phyloP scores from a whole-genome alignment of 352 stramenopile species.

The Phytophthora podocarpi region DNA sequence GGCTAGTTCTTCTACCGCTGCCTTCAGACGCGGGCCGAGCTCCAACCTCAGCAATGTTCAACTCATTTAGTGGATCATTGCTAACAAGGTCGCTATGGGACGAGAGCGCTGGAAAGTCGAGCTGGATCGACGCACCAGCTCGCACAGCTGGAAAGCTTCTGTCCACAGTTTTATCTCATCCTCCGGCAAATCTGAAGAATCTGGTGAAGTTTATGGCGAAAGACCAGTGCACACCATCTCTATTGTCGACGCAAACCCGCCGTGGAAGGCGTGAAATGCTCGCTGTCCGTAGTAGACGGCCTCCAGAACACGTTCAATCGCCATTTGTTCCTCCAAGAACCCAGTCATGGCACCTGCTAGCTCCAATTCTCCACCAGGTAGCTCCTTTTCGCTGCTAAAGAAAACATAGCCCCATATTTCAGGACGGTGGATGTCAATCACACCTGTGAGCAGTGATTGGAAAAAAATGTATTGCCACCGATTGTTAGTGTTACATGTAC shows the following conservation, averaged over 20 bases:
- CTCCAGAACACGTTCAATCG: conserved; percentile 63
- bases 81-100: conserved; percentile 12
- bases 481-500: too few species aligned
- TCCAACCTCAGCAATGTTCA: not conserved
- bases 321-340: conserved; percentile 57
- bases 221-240: conserved; percentile 39
- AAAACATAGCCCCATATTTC: conserved; percentile 80
- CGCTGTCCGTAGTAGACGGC: conserved; percentile 77
- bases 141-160: conserved; percentile 21
- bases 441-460: conserved; percentile 59
- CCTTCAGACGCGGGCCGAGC: not conserved
- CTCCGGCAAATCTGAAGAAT: not conserved
- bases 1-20: conserved; percentile 1
- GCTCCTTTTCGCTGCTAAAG: conserved; percentile 52
- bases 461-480: conserved; percentile 19
- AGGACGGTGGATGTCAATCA: conserved; percentile 79
- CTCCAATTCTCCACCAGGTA: conserved; percentile 46
- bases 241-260: conserved; percentile 50
- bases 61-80: not conserved
- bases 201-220: not conserved
- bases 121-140: conserved; percentile 36
- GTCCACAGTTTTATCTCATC: not conserved
- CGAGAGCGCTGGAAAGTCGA: conserved; percentile 39
- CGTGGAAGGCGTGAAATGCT: conserved; percentile 43
- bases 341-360: conserved; percentile 35